Percentiles rank a stretch among this genome's conserved stretches.
phyloP scores from a whole-genome alignment of 2,329 filamentous ascomycete genomes.

The Didymella arachidicola region DNA sequence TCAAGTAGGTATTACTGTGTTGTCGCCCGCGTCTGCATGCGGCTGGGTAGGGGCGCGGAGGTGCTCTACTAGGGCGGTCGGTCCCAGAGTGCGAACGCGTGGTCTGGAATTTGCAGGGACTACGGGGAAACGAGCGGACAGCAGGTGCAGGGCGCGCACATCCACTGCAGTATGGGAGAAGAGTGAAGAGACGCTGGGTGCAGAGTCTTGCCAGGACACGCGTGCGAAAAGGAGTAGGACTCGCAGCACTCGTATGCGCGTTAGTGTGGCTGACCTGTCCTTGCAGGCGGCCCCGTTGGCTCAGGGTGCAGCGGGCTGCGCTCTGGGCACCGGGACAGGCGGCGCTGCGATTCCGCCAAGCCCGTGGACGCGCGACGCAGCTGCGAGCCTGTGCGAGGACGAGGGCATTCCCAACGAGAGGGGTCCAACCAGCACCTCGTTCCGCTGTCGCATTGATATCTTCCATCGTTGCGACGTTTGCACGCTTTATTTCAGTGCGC shows the following conservation, averaged over 20 bases:
- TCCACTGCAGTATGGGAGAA: background rate
- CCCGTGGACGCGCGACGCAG: background rate
- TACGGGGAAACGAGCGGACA: slow-evolving; percentile 13
- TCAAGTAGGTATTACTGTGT: slow-evolving; percentile 17
- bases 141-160: slow-evolving; percentile 12
- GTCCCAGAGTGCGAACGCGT: slow-evolving; percentile 2
- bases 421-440: background rate
- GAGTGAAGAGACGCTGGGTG: background rate
- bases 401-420: background rate
- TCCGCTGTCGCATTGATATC: background rate
- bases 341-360: slow-evolving; percentile 7
- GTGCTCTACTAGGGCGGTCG: slow-evolving; percentile 13
- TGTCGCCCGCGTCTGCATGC: slow-evolving; percentile 5
- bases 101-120: background rate
- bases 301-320: slow-evolving; percentile 3
- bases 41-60: slow-evolving; percentile 10
- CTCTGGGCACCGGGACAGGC: slow-evolving; percentile 2
- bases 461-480: background rate
- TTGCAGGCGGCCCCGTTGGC: background rate
- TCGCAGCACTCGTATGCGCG: slow-evolving; percentile 18
- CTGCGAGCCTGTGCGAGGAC: background rate
- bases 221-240: slow-evolving; percentile 24
- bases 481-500: background rate
- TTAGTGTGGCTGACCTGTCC: slow-evolving; percentile 27
- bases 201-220: slow-evolving; percentile 15